Conservation (phyloP, 2,329 filamentous ascomycete species). For the Byssochlamys sp. region DNA sequence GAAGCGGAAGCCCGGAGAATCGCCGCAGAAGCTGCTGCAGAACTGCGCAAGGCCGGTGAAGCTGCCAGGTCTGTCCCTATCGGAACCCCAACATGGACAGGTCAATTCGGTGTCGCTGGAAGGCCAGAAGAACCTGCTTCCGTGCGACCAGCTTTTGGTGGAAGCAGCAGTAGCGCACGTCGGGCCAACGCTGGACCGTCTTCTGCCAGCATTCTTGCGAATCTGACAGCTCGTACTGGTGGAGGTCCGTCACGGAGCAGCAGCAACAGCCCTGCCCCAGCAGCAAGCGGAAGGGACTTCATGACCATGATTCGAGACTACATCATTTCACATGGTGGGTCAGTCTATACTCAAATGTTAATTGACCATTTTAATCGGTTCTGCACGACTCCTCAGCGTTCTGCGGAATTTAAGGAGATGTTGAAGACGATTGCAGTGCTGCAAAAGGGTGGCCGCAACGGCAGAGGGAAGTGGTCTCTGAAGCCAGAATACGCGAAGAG, state of each 20-base stretch:
- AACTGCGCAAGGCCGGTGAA: constrained; percentile 63
- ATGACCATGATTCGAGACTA: constrained; percentile 67
- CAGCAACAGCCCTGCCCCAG: constrained; percentile 36
- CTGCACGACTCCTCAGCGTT: constrained; percentile 59
- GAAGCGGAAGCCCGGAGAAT: constrained; percentile 72
- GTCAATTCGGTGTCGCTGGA: constrained; percentile 67
- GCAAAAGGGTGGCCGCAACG: constrained; percentile 43
- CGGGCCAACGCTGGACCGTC: constrained; percentile 29
- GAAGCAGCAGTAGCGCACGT: constrained; percentile 24
- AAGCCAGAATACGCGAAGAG: constrained; percentile 45
- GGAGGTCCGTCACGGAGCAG: constrained; percentile 10
- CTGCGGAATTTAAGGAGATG: constrained; percentile 71
- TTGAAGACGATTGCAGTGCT: constrained; percentile 66
- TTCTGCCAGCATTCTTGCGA: constrained; percentile 31
- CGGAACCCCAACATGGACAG: constrained; percentile 89
- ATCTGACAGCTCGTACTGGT: constrained; percentile 23
- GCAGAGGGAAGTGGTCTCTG: constrained; percentile 49
- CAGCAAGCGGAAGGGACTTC: constrained; percentile 50
- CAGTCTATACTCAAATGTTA: constrained; percentile 71
- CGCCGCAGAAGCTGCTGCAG: constrained; percentile 65
- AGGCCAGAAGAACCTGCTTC: constrained; percentile 48
- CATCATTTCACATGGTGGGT: constrained; percentile 65
- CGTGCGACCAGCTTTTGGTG: constrained; percentile 37
- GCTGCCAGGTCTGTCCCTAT: constrained; percentile 63
- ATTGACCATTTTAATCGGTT: constrained; percentile 82